Conservation (phyloP, 2,329 filamentous ascomycete species). For the Ceratocystiopsis minuta region DNA sequence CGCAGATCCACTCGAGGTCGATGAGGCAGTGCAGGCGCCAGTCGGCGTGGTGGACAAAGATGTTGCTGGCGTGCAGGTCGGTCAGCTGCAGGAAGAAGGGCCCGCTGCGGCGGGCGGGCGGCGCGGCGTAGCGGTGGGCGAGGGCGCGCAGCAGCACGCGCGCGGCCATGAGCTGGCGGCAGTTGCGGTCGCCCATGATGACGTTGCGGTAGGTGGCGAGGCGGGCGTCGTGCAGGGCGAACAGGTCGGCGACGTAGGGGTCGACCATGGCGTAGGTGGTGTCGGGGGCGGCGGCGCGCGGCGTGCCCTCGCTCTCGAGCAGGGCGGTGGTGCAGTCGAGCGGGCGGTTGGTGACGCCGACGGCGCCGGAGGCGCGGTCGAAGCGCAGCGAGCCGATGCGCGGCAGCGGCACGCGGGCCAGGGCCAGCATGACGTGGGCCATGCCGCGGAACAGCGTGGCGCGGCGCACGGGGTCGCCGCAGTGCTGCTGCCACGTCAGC, state of each 20-base stretch:
- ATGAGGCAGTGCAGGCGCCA: slow-evolving; percentile 16
- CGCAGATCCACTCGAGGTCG: slow-evolving; percentile 16
- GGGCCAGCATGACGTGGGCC: slow-evolving; percentile 13
- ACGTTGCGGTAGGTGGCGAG: slow-evolving; percentile 13
- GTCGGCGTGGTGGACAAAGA: slow-evolving; percentile 17
- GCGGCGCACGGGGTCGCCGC: slow-evolving; percentile 8
- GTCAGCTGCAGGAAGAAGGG: slow-evolving; percentile 13
- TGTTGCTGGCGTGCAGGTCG: slow-evolving; percentile 15
- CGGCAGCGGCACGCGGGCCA: slow-evolving; percentile 13
- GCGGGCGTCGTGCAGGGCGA: slow-evolving; percentile 12
- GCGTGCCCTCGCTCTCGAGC: slow-evolving; percentile 15
- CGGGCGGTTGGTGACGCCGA: slow-evolving; percentile 3
- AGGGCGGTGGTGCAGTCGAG: slow-evolving; percentile 11
- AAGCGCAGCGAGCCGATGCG: slow-evolving; percentile 14
- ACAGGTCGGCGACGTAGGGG: slow-evolving; percentile 12
- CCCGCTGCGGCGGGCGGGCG: slow-evolving; percentile 5
- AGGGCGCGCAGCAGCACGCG: slow-evolving; percentile 10
- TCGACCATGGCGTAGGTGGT: slow-evolving; percentile 16
- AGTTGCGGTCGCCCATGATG: slow-evolving; percentile 9
- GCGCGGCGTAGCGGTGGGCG: slow-evolving; percentile 11
- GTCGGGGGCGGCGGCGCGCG: slow-evolving; percentile 12
- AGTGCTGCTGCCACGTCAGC: slow-evolving; percentile 10
- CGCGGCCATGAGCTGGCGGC: slow-evolving; percentile 13
- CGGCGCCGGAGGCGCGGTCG: slow-evolving; percentile 10
- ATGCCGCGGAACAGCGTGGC: slow-evolving; percentile 16